phyloP scores from a whole-genome alignment of 1,284 basidiomycete species.

The Leccinum ponderosum region DNA sequence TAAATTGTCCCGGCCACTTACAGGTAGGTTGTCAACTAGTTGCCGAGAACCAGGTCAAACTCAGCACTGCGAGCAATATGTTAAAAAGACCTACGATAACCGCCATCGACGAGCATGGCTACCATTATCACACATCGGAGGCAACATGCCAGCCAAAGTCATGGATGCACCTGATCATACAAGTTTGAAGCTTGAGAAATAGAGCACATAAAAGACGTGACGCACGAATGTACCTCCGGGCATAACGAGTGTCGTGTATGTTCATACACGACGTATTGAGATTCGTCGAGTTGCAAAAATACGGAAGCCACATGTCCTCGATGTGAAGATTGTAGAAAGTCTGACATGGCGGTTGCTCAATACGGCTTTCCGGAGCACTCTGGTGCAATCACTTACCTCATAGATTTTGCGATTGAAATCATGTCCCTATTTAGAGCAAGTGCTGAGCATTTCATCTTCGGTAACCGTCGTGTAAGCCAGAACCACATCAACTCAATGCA shows the following conservation, averaged over 20 bases:
- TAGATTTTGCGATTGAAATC: conserved; percentile 88
- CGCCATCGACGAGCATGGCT: conserved; percentile 93
- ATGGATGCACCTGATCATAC: conserved; percentile 80
- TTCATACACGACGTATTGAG: conserved; percentile 98
- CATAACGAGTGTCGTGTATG: conserved; percentile 95
- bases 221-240: conserved; percentile 85
- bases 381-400: conserved; percentile 51
- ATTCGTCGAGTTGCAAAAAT: conserved; percentile 98
- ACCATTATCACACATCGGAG: conserved; percentile 94
- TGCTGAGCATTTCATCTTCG: conserved; percentile 15
- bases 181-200: background rate
- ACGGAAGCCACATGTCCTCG: conserved; percentile 99
- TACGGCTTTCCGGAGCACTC: background rate
- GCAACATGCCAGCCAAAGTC: conserved; percentile 94
- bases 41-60: conserved; percentile 4
- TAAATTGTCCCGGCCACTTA: conserved; percentile 33
- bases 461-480: conserved; percentile 59
- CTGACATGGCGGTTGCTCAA: conserved; percentile 34
- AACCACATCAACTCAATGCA: conserved; percentile 72
- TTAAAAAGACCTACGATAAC: conserved; percentile 68
- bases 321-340: conserved; percentile 94
- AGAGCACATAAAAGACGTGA: conserved; percentile 5
- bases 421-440: conserved; percentile 60
- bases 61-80: background rate
- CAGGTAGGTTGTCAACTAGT: conserved; percentile 89